Evolutionary conservation across 768 basidiomycete genomes (phyloP).

Genomic region (Steccherinum ochraceum): DNA sequence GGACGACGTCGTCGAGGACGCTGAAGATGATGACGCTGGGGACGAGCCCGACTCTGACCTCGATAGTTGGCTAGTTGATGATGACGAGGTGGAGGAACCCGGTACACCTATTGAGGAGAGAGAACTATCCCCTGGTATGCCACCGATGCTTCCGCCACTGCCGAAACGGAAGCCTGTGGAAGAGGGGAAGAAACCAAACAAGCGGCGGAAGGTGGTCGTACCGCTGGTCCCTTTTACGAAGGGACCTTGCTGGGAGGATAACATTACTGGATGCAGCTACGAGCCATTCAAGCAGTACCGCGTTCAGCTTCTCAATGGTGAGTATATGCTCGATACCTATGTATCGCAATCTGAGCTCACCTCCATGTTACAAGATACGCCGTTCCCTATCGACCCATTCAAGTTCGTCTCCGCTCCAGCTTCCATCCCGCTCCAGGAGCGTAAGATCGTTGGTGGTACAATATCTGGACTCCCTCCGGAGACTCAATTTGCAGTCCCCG

Average conservation of each 20-base stretch:
- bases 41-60: constrained; percentile 68
- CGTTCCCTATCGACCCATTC: constrained; percentile 74
- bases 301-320: constrained; percentile 84
- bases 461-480: neutral
- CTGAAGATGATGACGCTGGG: constrained; percentile 59
- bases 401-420: constrained; percentile 51
- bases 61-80: constrained; percentile 76
- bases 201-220: constrained; percentile 72
- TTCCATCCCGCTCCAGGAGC: neutral
- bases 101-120: constrained; percentile 35
- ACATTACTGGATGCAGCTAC: constrained; percentile 59
- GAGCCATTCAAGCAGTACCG: constrained; percentile 69
- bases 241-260: constrained; percentile 77
- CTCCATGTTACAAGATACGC: constrained; percentile 45
- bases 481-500: constrained; percentile 36
- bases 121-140: constrained; percentile 23
- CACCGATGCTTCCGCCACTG: constrained; percentile 26
- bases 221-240: constrained; percentile 76
- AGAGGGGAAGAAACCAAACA: constrained; percentile 41
- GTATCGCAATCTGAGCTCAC: neutral
- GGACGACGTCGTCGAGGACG: constrained; percentile 62
- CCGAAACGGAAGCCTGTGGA: constrained; percentile 62
- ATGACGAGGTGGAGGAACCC: constrained; percentile 49
- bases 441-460: neutral
- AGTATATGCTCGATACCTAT: constrained; percentile 13